Evolutionary conservation across 2,329 filamentous ascomycete genomes (phyloP), one percentile per base, ranked within the genome.

Genomic region (Ramichloridium luteum): DNA sequence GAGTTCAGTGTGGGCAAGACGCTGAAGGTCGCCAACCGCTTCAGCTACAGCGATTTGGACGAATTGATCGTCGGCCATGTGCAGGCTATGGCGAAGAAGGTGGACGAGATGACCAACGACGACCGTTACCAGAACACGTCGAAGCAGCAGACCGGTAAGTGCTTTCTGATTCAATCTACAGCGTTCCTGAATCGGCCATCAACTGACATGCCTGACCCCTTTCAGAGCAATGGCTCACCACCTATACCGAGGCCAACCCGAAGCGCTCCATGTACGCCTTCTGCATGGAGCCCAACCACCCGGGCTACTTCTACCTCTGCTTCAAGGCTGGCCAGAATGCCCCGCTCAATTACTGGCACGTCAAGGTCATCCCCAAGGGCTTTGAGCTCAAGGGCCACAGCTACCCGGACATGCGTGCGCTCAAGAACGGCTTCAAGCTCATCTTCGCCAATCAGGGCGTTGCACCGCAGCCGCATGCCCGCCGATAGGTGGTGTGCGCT

Each of bases 351-450:
- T 76, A 74, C 28, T 86, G 88, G 77, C 74, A 76, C 4, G 83
- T 98, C 42, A 86, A 90, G 47, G 77, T 94, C 22, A 80, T 96
- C 12, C 90, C 90, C 2, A 81, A 92, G 49, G 90, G 83, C 4
- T 98, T 88, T 53, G 85, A 96, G 62, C 69, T 98, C 48, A 76
- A 85, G 60, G 81, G 80, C 45, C 80, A 81, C 45, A 73, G 79
- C 31, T 98, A 98, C 54, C 88, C 90, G 1, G 86, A 96, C 50
- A 93, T 96, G 81, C 72, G 80, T 45, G 84, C 85, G 29, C 65
- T 98, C 41, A 93, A 88, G 67, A 98, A 98, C 60, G 90, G 88
- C 4, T 96, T 96, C 68, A 96, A 96, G 68, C 59, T 88, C 51
- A 67, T 86, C 33, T 85, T 85, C 54, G 33, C 40, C n/a, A 41